A percentile compares a stretch with the other conserved stretches of the same genome.
These are phyloP conservation scores for Thecaphora frezii DNA, from an alignment of 1,284 basidiomycete species.

Conservation along the genomic window DNA sequence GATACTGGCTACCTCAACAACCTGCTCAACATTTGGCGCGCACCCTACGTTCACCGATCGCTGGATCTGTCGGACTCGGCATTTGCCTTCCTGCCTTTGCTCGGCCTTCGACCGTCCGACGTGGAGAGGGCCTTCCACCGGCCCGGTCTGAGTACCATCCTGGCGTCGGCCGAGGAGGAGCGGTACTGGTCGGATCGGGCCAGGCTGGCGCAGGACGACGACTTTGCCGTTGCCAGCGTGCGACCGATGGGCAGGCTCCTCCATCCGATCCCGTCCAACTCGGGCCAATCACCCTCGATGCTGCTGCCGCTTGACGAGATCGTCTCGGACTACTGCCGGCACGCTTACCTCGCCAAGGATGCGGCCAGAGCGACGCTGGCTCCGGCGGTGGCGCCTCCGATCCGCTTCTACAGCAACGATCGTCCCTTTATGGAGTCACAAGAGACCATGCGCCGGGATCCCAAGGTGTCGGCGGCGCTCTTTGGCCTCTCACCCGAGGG, in stretches of 20 bases:
- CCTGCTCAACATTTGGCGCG: slow-evolving; percentile 87
- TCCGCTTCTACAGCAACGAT: slow-evolving; percentile 73
- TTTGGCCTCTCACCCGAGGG: slow-evolving; percentile 80
- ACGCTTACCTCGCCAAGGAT: slow-evolving; percentile 77
- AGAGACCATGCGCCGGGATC: slow-evolving; percentile 63
- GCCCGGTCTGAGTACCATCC: slow-evolving; percentile 64
- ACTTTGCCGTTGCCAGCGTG: slow-evolving; percentile 64
- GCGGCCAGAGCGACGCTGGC: slow-evolving; percentile 80
- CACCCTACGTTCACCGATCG: slow-evolving; percentile 77
- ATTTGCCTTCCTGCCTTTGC: slow-evolving; percentile 77
- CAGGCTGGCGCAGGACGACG: slow-evolving; percentile 63
- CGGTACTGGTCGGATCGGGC: slow-evolving; percentile 34
- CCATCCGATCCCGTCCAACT: slow-evolving; percentile 49
- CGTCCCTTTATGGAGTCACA: slow-evolving; percentile 78
- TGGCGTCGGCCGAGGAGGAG: slow-evolving; percentile 61
- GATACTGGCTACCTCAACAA: slow-evolving; percentile 70
- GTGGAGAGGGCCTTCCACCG: slow-evolving; percentile 67
- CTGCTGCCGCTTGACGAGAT: slow-evolving; percentile 70
- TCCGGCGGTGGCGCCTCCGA: slow-evolving; percentile 79
- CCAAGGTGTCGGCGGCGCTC: slow-evolving; percentile 73
- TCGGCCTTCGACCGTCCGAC: slow-evolving; percentile 69
- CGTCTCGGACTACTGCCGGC: slow-evolving; percentile 68
- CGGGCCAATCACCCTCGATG: slow-evolving; percentile 50
- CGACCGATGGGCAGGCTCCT: slow-evolving; percentile 59
- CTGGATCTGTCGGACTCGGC: slow-evolving; percentile 65